Percentiles rank a stretch among this genome's conserved stretches.
These are phyloP conservation scores for Pythium rhizo-oryzae DNA, from an alignment of 352 stramenopile genomes.

Conservation along the genomic window DNA sequence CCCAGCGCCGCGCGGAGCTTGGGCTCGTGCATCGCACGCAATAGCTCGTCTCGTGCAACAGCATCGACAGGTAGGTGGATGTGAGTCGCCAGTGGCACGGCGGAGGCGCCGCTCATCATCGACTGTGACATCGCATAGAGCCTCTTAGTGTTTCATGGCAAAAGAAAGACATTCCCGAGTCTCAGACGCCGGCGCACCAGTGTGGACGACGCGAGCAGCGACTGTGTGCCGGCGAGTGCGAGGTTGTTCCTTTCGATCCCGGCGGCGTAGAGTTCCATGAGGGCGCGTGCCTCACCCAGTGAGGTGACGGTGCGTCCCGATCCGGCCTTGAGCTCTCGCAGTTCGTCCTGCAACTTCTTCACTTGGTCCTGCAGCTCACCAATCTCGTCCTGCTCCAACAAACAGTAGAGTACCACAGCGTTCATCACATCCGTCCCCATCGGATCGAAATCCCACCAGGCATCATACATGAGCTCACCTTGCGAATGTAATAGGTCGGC, in stretches of 20 bases:
- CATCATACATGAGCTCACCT: neutral
- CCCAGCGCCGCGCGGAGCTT: conserved; percentile 4
- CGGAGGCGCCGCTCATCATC: neutral
- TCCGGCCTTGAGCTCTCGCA: neutral
- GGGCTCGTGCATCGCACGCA: neutral
- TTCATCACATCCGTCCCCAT: too few species aligned
- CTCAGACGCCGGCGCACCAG: neutral
- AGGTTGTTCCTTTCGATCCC: conserved; percentile 8
- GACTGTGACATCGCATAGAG: conserved; percentile 1
- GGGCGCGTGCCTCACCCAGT: neutral
- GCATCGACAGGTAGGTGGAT: conserved; percentile 21
- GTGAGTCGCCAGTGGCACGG: conserved; percentile 10
- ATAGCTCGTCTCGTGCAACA: neutral
- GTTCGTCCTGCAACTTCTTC: neutral
- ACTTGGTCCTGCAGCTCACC: conserved; percentile 1
- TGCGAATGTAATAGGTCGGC: conserved; percentile 20
- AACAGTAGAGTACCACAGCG: too few species aligned
- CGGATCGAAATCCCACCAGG: neutral
- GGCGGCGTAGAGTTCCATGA: neutral
- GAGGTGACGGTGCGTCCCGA: neutral
- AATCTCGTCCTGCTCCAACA: conserved; percentile 7
- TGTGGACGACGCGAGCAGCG: neutral
- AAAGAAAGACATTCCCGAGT: neutral
- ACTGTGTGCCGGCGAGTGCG: conserved; percentile 1
- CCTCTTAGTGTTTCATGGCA: too few species aligned